These are phyloP conservation scores for Kwoniella newhampshirensis DNA, from an alignment of 768 basidiomycete genomes.

Conservation along the genomic window DNA sequence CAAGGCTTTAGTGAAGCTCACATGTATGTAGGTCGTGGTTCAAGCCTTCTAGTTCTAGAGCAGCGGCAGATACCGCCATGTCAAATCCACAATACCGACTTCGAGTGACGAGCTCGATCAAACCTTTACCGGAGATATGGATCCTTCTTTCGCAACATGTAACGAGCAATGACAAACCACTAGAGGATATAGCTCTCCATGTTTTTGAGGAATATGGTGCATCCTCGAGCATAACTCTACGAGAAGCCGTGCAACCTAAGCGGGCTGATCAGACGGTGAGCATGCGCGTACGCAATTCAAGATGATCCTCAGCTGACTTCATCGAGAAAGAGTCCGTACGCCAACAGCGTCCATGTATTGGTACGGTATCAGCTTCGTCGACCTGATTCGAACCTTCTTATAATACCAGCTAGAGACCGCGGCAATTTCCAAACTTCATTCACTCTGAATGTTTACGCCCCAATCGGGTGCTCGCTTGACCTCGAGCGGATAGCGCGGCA, in stretches of 20 bases:
- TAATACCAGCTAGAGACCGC: slow-evolving; percentile 41
- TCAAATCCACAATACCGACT: slow-evolving; percentile 21
- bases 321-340: slow-evolving; percentile 52
- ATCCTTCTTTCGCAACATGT: slow-evolving; percentile 77
- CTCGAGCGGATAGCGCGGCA: slow-evolving; percentile 31
- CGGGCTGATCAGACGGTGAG: slow-evolving; percentile 13
- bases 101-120: neutral
- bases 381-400: slow-evolving; percentile 5
- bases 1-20: neutral
- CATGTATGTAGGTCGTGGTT: slow-evolving; percentile 26
- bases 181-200: slow-evolving; percentile 70
- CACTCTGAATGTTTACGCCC: slow-evolving; percentile 32
- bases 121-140: slow-evolving; percentile 64
- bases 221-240: neutral
- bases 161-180: slow-evolving; percentile 60
- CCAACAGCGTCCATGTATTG: slow-evolving; percentile 58
- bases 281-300: neutral
- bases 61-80: too few species aligned
- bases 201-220: slow-evolving; percentile 46
- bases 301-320: neutral
- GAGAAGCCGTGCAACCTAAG: slow-evolving; percentile 2
- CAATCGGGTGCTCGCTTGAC: slow-evolving; percentile 10
- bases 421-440: slow-evolving; percentile 47
- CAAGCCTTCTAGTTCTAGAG: slow-evolving; percentile 20
- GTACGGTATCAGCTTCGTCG: slow-evolving; percentile 40